Evolutionary conservation across 2,329 filamentous ascomycete species (phyloP), one percentile per base, ranked within the genome.

Genomic region (Colletotrichum siamense): DNA sequence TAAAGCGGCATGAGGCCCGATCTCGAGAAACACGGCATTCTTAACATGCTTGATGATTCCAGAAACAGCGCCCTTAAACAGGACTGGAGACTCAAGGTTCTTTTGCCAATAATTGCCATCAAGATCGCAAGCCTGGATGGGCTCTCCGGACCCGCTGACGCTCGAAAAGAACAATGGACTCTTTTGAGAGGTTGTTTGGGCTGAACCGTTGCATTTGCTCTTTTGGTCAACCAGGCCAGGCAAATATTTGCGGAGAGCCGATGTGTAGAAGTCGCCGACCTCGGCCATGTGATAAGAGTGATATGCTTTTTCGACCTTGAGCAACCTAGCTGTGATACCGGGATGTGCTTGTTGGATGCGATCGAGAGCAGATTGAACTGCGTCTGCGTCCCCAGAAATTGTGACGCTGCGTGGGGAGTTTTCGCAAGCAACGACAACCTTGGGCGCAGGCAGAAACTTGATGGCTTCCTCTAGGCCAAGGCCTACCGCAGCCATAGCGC

Each of bases 91-190:
- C 10, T 22, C 44, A 4, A 71, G 69, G 18, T 70, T 70, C 5
- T 28, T 13, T 30, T 18, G 18, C 68, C 68, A 70, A n/a, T 70
- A 32, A 32, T 5, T 32, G 10, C 30, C 30, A 1, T 10, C 49
- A 12, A 49, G 66, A 12, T 26, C 12, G 9, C 16, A n/a, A 22
- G 49, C n/a, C 32, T 9, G 16, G 44, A 24, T 15, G 5, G 8
- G 28, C 12, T 59, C 78, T 83, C 75, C 67, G 80, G 36, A 15
- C 10, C 80, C 75, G 1, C 80, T 82, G 4, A 86, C 83, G 10
- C 79, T 81, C 10, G 80, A 69, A 10, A 69, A 15, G 49, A 69
- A 69, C 8, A 32, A 32, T 3, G 30, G 22, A 32, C 28, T 8
- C 15, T 32, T 30, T 32, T 32, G 8, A 9, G 30, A 10, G 9